Base-by-base conservation (phyloP, 2,329 filamentous ascomycete species). In the Colletotrichum sp. region DNA sequence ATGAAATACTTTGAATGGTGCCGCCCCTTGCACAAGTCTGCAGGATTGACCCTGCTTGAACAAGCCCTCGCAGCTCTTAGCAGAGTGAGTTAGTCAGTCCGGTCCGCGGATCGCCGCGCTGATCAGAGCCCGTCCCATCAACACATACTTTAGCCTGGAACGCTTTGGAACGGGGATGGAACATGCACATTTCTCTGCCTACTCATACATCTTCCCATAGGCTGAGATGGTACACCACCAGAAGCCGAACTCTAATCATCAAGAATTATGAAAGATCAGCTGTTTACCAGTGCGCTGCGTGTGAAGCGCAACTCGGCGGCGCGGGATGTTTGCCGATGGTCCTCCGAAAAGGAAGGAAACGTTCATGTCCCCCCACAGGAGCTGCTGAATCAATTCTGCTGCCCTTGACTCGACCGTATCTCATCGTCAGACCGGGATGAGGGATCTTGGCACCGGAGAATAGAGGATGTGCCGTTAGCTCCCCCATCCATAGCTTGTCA, bases 91-190 rank as follows among this genome's bases (percentile, higher is more conserved):
- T 61, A 67, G 72, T 71, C 64, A 69, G 22, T 71, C 16, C 44
- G 64, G 27, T 76, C 64, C 64, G 70, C 64, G 64, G 59, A 44
- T 32, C 19, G 22, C 73, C 57, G 65, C 69, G 71, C 67, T 34
- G 55, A 30, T 27, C 32, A 36, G 25, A 27, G 34, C 16, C 32
- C 28, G 70, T 55, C 64, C 44, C 22, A 22, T 55, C 59, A 39
- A 30, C 16, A 69, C 55, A 65, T 64, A 65, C 48, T 76, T 76
- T 67, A 32, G 36, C 48, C 74, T 76, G 75, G 72, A 77, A 77
- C 75, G 66, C 13, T 34, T 71, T 78, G 79, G 79, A 80, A 80
- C 79, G 72, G 66, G 74, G 72, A 77, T 81, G 79, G 79, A 81
- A 81, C 79, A 75, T 68, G 66, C 52, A 57, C 52, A 22, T 48